Evolutionary conservation across 257 asterid species (phyloP), one percentile per base, ranked within the genome.

Genomic region (Handroanthus guayacan): DNA sequence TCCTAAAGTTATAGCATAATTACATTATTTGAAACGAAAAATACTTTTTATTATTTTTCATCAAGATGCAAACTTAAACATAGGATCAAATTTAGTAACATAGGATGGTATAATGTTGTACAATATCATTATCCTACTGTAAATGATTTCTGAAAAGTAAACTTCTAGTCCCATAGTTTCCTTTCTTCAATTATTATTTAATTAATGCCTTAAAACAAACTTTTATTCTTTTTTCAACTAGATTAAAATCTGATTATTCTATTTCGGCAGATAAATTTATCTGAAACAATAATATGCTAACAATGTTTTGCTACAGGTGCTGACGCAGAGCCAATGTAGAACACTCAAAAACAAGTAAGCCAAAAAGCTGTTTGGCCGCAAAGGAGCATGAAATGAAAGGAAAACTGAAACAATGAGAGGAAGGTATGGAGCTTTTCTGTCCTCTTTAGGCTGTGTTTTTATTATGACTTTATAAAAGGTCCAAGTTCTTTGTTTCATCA

Each of bases 371-470:
- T 76, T 84, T 65, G 79, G 86, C 41, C 6, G 79, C 48, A 76
- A 78, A 76, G 82, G 86, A 71, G 84, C 88, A 84, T 72, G 85
- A 80, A 75, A 75, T 76, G 81, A 77, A 83, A 83, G 55, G 50
- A 81, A 75, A 82, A 82, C 75, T 71, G 81, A 84, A 76, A 74
- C 82, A 79, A 80, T 76, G 72, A 73, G 78, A 69, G 82, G 69
- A 80, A 84, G 91, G 89, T 82, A 84, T 87, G 91, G 91, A 79
- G 83, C 82, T 63, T 47, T 72, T 84, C 82, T 81, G 84, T 86
- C 88, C 77, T 78, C 61, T 77, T 62, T 77, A 75, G 78, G 62
- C 87, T 75, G 79, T 71, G 56, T 67, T 67, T 82, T 61, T 56
- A 78, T 80, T 56, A 78, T 80, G 77, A 76, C 83, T 66, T 77